Evolutionary conservation across 2,329 filamentous ascomycete genomes (phyloP), one percentile per base, ranked within the genome.

Genomic region (Neonectria faginata): DNA sequence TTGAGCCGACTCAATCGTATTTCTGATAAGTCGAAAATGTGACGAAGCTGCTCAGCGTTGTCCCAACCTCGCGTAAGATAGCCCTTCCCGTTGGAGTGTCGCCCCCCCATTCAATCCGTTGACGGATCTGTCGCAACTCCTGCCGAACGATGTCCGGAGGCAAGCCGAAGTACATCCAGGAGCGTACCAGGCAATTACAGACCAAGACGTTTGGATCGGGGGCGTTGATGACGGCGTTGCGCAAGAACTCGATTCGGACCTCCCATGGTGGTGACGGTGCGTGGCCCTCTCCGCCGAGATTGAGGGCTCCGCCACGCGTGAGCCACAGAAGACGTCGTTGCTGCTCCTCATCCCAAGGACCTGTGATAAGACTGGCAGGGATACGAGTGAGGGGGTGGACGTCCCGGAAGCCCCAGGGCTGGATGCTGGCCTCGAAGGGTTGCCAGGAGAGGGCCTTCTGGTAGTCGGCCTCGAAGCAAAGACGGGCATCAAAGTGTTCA

Each of bases 301-400:
- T 67, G 8, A 66, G 42, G 56, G 79, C 74, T 14, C 82, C 82
- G 6, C 76, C 79, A 39, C 80, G 78, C 10, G 78, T 72, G 20
- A 85, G 74, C 83, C 83, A 85, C 70, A 84, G 83, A 5, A 85
- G 73, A 29, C 81, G 81, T 42, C 79, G 77, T 25, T 76, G 71
- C 45, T 75, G 70, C 41, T 79, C 77, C 4, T 79, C 78, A 25
- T 79, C 70, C 81, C 80, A 83, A 0, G 82, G 81, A 0, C 82
- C 81, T 0, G 75, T 78, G 33, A 84, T 61, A 27, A 85, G 77
- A 5, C 64, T 47, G 11, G 75, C 73, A 7, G 83, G 83, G 42
- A 85, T 76, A n/a, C 75, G 77, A 3, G 76, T 75, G 7, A 71
- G 66, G 11, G 74, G 76, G 57, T 85, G 81, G 11, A 84, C 75